Base-by-base conservation (phyloP, 352 stramenopile genomes). In the Aphanomyces astaci region DNA sequence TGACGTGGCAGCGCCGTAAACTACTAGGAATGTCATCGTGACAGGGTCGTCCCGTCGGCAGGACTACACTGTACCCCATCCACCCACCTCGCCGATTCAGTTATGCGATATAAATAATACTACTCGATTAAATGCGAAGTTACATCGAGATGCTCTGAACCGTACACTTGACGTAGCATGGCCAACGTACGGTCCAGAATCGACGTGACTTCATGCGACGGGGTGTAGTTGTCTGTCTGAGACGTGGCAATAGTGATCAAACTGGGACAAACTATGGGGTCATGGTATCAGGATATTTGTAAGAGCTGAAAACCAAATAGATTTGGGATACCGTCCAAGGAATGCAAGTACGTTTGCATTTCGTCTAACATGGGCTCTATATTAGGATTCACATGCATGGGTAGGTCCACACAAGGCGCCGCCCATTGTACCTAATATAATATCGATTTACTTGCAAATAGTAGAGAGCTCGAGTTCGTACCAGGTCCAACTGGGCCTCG, bases 201-300 rank as follows among this genome's bases (percentile, higher is more conserved):
- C 15, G 71, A 43, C 27, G 85, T 73, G 0, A 86, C 53, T 55
- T 94, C 84, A 45, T 87, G 71, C 0, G 78, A 75, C 4, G 86
- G 87, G 25, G 92, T 75, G 66, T 83, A 96, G 30, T 83, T 64
- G 49, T 96, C 87, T 2, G 75, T 75, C 1, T 78, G 84, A 4
- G 87, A 96, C 57, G 87, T 92, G 4, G 87, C 86, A 24, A 96
- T 84, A 4, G 86, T 94, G 49, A 95, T 79, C n/a, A 96, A 68
- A 11, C 73, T 65, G n/a, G 87, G 87, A 66, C 66, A 73, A 33
- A 75, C 71, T 17, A 15, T 27, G 7, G 13, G 43, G 3, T 27
- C 28, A 3, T 3, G 27, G 19, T 49, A n/a, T n/a, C n/a, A n/a
- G n/a, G n/a, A n/a, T n/a, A n/a, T n/a, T 33, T 3, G 27, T 11